phyloP scores from a whole-genome alignment of 116 monocot species.

The Cymodocea nodosa region DNA sequence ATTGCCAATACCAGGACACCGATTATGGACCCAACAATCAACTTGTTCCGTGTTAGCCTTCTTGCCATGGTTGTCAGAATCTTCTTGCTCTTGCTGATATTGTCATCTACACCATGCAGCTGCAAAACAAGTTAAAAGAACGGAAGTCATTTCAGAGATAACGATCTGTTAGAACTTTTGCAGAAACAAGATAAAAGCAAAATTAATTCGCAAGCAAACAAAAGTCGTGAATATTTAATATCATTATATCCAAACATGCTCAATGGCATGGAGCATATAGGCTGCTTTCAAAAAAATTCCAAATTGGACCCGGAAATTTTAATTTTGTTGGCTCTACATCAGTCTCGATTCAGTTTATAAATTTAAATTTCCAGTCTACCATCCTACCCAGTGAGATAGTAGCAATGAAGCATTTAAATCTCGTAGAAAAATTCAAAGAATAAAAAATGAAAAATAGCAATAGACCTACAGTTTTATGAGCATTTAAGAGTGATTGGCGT shows the following conservation, averaged over 20 bases:
- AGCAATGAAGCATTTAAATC: not conserved
- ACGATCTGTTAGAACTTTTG: not conserved
- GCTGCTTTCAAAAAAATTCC: too few species aligned
- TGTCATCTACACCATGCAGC: slow-evolving; percentile 63
- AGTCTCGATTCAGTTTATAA: too few species aligned
- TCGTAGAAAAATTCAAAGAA: not conserved
- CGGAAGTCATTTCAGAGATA: not conserved
- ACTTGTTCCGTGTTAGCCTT: slow-evolving; percentile 38
- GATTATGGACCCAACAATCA: slow-evolving; percentile 38
- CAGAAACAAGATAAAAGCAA: not conserved
- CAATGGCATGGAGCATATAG: too few species aligned
- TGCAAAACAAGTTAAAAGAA: slow-evolving; percentile 10
- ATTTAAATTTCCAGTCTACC: too few species aligned
- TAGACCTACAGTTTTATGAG: slow-evolving; percentile 41
- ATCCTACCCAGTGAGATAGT: not conserved
- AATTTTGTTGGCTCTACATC: too few species aligned
- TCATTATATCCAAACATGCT: too few species aligned
- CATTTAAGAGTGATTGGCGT: slow-evolving; percentile 60
- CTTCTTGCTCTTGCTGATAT: slow-evolving; percentile 54
- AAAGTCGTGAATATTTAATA: too few species aligned
- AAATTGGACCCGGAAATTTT: too few species aligned
- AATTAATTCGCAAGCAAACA: not conserved
- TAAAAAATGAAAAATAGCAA: not conserved
- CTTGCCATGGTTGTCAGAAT: slow-evolving; percentile 44
- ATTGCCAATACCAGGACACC: slow-evolving; percentile 27